These are phyloP conservation scores for Zygosaccharomyces sapae DNA, from an alignment of 1,139 yeast genomes.

Conservation along the genomic window DNA sequence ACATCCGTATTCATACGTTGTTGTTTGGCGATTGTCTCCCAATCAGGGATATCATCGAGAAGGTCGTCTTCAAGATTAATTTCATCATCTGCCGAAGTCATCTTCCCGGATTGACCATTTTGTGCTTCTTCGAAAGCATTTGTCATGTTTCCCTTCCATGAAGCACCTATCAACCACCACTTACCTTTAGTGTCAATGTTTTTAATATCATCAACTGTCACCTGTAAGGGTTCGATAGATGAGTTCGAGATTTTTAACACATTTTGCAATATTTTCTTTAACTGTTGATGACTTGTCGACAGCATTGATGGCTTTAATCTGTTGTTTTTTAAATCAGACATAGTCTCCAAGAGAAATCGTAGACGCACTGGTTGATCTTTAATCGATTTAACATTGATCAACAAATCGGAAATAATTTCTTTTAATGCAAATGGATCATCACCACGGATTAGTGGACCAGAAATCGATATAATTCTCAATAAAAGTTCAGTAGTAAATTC, in stretches of 20 bases:
- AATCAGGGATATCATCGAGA: conserved; percentile 70
- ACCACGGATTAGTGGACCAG: conserved; percentile 80
- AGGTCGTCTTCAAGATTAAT: conserved; percentile 42
- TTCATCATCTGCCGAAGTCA: conserved; percentile 33
- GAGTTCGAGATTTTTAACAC: conserved; percentile 40
- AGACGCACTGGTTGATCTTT: conserved; percentile 58
- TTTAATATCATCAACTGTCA: conserved; percentile 75
- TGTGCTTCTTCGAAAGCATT: conserved; percentile 34
- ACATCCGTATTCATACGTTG: conserved; percentile 96
- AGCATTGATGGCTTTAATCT: conserved; percentile 49
- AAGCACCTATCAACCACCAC: conserved; percentile 99
- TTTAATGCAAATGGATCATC: conserved; percentile 88
- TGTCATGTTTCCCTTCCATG: conserved; percentile 70
- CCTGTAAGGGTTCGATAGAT: conserved; percentile 75
- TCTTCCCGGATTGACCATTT: conserved; percentile 17
- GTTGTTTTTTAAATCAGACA: conserved; percentile 81
- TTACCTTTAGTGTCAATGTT: conserved; percentile 76
- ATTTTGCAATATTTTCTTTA: conserved; percentile 62
- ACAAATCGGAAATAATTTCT: conserved; percentile 63
- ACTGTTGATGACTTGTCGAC: conserved; percentile 36
- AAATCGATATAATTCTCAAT: conserved; percentile 62
- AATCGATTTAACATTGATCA: conserved; percentile 43
- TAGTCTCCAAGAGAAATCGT: conserved; percentile 77
- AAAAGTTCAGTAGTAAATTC: conserved; percentile 77
- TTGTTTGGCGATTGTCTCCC: conserved; percentile 79